Evolutionary conservation across 805 yeast genomes (phyloP), one percentile per base, ranked within the genome.

Genomic region (Hanseniaspora lindneri): DNA sequence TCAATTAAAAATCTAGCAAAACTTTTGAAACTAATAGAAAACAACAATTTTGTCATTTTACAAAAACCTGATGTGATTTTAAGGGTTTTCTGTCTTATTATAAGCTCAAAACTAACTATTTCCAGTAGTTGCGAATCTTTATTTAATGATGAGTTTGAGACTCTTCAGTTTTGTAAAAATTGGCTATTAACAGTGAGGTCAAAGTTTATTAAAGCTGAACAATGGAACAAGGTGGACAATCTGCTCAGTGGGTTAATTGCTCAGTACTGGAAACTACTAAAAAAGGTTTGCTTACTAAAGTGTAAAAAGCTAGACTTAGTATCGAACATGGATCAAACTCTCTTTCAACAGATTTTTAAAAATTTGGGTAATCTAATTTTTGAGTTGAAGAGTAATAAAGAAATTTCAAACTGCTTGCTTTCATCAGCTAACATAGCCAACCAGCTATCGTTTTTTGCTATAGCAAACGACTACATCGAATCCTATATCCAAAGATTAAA

Each of bases 401-500:
- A 19, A 66, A 70, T n/a, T 52, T 51, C 56, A 66, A 68, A 46
- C 58, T 79, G 36, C 75, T 82, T 59, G 66, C 85, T 48, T 70
- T 77, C 44, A 73, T 46, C 80, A 33, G 95, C 94, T 0, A 66
- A 76, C 14, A 63, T 84, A 2, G 89, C 96, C 0, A 95, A 92
- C 60, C 89, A 83, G 61, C 68, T 81, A 24, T 67, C 72, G 16
- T 67, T 79, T 33, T 80, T 79, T 51, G 86, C 82, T 52, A 77
- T 86, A 27, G 70, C 89, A 14, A 84, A 84, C 64, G 98, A 92
- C 65, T 79, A 86, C 58, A 85, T 81, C 62, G 88, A 84, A 32
- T 94, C 87, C 61, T 81, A 94, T 3, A 84, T 88, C 60, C 74
- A 88, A 1, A 73, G 86, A 0, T 88, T 85, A 60, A 97, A 89